A percentile compares a stretch with the other conserved stretches of the same genome.
phyloP scores from a whole-genome alignment of 176 grass and related monocot genomes.

The Oryza longistaminata region DNA sequence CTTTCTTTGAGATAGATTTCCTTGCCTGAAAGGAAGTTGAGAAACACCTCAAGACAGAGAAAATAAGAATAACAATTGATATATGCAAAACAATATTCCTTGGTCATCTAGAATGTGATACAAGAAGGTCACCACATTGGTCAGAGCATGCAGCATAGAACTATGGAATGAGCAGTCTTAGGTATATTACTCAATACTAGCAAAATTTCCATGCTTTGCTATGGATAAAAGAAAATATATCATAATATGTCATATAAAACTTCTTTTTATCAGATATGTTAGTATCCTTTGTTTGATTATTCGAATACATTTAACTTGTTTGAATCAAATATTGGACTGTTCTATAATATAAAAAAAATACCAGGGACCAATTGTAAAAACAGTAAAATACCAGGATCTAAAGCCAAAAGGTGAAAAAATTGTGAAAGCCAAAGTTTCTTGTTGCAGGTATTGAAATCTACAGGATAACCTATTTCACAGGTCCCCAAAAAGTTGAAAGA shows the following conservation, averaged over 20 bases:
- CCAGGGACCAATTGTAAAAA: no score
- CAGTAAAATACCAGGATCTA: background rate
- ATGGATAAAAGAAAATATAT: no score
- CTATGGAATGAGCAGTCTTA: background rate
- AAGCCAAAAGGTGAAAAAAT: background rate
- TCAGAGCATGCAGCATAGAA: background rate
- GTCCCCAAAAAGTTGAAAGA: background rate
- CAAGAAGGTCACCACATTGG: background rate
- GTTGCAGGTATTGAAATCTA: background rate
- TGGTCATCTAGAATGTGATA: slow-evolving; percentile 7
- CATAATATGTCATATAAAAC: no score
- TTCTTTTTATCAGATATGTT: no score
- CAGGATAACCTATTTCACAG: background rate
- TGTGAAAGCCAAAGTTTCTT: background rate
- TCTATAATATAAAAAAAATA: no score
- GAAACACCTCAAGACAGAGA: slow-evolving; percentile 16
- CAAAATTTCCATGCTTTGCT: no score
- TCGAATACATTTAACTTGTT: no score
- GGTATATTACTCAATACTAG: background rate
- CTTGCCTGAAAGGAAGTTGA: slow-evolving; percentile 59
- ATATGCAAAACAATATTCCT: slow-evolving; percentile 4
- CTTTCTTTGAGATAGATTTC: slow-evolving; percentile 50
- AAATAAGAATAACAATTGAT: background rate
- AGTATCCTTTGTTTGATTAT: no score
- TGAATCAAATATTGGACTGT: no score